Evolutionary conservation across 306 rosid species (phyloP).

Genomic region (Corylus americana): DNA sequence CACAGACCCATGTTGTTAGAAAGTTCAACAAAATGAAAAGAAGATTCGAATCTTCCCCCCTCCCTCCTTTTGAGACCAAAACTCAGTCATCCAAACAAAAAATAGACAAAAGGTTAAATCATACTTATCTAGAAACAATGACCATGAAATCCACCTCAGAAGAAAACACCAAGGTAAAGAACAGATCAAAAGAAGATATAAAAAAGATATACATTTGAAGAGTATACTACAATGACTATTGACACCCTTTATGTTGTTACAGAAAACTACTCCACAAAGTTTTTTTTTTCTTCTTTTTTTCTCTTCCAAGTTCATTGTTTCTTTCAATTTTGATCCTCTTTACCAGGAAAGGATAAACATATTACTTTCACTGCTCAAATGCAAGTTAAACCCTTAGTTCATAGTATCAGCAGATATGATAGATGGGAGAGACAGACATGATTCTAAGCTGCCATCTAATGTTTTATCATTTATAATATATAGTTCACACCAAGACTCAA

Average conservation of each 20-base stretch:
- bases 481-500: conserved; percentile 16
- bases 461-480: conserved; percentile 17
- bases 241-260: neutral
- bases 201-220: neutral
- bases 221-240: neutral
- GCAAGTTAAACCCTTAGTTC: neutral
- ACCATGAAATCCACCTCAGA: conserved; percentile 15
- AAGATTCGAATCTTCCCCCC: conserved; percentile 2
- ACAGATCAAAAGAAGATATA: neutral
- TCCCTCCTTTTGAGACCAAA: neutral
- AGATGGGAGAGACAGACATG: conserved; percentile 5
- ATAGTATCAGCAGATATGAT: neutral
- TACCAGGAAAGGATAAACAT: neutral
- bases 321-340: neutral
- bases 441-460: neutral
- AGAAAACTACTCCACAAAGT: conserved; percentile 2
- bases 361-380: conserved; percentile 15
- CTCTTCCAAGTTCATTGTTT: neutral
- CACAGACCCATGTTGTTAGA: neutral
- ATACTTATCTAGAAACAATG: neutral
- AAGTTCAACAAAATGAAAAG: conserved; percentile 19
- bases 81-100: neutral
- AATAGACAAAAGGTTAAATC: neutral
- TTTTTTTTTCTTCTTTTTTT: neutral
- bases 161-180: conserved; percentile 2